Conservation (phyloP, 495 filamentous ascomycete genomes). For the Cairneyella variabilis region DNA sequence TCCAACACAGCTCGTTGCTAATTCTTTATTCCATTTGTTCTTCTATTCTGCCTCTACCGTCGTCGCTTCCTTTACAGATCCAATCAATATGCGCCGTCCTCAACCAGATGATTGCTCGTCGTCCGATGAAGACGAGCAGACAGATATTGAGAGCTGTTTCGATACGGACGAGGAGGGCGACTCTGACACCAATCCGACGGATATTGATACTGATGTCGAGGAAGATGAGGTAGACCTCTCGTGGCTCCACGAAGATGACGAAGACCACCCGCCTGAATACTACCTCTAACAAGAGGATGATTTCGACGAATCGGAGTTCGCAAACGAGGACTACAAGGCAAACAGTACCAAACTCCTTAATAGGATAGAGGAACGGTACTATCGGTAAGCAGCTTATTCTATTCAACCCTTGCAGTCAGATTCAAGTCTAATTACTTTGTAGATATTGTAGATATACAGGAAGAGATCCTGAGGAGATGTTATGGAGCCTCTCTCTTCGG, state of each 20-base stretch:
- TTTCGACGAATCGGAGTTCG: not conserved
- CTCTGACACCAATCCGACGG: not conserved
- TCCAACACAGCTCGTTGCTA: too few species aligned
- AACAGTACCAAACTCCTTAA: not conserved
- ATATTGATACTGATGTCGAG: not conserved
- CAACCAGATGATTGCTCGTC: not conserved
- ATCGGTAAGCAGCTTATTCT: not conserved
- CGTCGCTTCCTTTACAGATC: too few species aligned
- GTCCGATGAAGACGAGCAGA: not conserved
- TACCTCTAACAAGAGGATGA: not conserved
- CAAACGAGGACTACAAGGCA: not conserved
- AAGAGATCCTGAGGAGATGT: constrained; percentile 12
- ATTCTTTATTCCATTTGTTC: too few species aligned
- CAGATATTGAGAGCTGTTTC: constrained; percentile 6
- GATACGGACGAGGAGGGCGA: not conserved
- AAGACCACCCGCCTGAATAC: not conserved
- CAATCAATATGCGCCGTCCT: not conserved
- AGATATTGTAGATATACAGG: not conserved
- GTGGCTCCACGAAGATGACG: not conserved
- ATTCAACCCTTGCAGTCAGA: not conserved
- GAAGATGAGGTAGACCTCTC: constrained; percentile 12
- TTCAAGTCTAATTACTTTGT: not conserved
- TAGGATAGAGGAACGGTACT: not conserved
- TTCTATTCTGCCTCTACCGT: too few species aligned
- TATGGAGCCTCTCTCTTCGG: constrained; percentile 18